Conservation (phyloP, 2,329 filamentous ascomycete genomes). For the Tolypocladium ovalisporum region DNA sequence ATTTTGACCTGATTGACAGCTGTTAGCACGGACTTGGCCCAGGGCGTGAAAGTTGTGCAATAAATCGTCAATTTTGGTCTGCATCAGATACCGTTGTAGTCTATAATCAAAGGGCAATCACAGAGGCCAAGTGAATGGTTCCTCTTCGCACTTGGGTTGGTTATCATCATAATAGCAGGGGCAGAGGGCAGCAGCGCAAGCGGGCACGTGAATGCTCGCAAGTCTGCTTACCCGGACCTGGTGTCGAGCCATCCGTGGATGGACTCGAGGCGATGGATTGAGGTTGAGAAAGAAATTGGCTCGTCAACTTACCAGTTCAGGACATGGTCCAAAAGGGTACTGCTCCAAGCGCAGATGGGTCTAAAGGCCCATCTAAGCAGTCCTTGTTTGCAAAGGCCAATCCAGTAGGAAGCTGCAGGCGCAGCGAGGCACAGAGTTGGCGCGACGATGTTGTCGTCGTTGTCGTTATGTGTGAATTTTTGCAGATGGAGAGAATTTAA, state of each 20-base stretch:
- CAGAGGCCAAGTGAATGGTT: conserved; percentile 46
- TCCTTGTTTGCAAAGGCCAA: not conserved
- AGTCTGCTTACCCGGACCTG: not conserved
- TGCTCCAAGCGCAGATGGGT: not conserved
- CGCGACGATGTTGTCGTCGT: not conserved
- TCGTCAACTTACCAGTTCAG: conserved; percentile 16
- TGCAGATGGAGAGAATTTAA: not conserved
- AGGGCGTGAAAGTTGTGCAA: not conserved
- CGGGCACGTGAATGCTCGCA: not conserved
- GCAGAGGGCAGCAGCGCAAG: not conserved
- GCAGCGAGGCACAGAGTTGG: not conserved
- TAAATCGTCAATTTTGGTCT: conserved; percentile 13
- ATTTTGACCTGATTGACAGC: conserved; percentile 29
- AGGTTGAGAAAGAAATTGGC: conserved; percentile 1
- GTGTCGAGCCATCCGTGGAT: not conserved
- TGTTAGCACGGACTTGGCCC: not conserved
- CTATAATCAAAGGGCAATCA: conserved; percentile 59
- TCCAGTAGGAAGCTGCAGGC: not conserved
- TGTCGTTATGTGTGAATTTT: not conserved
- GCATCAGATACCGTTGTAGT: conserved; percentile 98
- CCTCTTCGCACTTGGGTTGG: conserved; percentile 45
- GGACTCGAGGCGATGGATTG: not conserved
- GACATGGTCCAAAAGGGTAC: conserved; percentile 17
- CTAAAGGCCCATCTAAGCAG: not conserved
- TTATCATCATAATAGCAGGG: conserved; percentile 47